Conservation (phyloP, 352 stramenopile species). For the Elongisporangium anandrum region DNA sequence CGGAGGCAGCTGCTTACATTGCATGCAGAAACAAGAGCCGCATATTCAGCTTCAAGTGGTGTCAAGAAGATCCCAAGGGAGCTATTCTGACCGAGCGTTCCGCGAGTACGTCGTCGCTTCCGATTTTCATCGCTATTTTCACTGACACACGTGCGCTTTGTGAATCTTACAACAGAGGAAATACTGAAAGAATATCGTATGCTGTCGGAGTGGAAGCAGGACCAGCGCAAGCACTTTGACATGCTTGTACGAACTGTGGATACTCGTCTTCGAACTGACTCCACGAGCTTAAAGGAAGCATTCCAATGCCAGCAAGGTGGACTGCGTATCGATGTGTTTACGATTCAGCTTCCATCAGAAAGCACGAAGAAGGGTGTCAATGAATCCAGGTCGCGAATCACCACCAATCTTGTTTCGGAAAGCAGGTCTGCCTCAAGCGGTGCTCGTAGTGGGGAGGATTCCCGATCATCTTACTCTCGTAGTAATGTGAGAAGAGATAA, state of each 20-base stretch:
- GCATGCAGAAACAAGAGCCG: constrained; percentile 65
- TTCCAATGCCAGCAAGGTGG: constrained; percentile 60
- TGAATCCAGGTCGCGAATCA: constrained; percentile 47
- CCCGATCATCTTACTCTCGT: constrained; percentile 1
- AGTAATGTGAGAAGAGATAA: constrained; percentile 5
- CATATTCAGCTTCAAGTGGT: constrained; percentile 83
- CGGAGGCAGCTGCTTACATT: constrained; percentile 75
- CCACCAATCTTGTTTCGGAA: constrained; percentile 21
- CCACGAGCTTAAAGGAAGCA: constrained; percentile 30
- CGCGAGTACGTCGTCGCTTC: constrained; percentile 77
- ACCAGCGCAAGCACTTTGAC: constrained; percentile 59
- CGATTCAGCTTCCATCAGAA: constrained; percentile 50
- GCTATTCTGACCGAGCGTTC: constrained; percentile 54
- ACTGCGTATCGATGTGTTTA: constrained; percentile 53
- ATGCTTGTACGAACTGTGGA: constrained; percentile 27
- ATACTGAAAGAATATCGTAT: constrained; percentile 58
- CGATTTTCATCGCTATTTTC: too few relatives aligned
- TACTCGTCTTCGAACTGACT: constrained; percentile 19
- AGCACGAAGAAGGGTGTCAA: constrained; percentile 68
- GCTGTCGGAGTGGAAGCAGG: constrained; percentile 64
- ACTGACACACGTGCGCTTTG: not conserved
- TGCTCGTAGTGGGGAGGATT: constrained; percentile 10
- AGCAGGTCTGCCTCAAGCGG: constrained; percentile 5
- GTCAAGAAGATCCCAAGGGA: constrained; percentile 39
- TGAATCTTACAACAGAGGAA: constrained; percentile 28